Evolutionary conservation across 129 eudicot species (phyloP).

Genomic region (Daucus carota): DNA sequence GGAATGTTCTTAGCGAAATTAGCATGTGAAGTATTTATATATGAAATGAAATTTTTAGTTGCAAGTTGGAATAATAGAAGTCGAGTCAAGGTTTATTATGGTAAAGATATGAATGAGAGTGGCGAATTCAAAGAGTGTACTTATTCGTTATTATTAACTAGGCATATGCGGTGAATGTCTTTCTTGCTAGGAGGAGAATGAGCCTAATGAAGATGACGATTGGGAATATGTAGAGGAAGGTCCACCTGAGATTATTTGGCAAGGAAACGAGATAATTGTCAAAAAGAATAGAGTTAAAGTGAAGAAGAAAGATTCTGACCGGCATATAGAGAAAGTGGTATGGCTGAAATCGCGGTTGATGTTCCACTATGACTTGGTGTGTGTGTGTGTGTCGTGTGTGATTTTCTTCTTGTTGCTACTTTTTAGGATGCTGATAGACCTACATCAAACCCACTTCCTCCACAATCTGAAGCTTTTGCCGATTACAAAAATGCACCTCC

Average conservation of each 20-base stretch:
- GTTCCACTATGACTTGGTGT: not conserved
- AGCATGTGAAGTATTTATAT: not conserved
- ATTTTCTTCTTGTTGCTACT: not conserved
- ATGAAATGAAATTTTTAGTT: not conserved
- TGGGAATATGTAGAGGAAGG: slow-evolving; percentile 98
- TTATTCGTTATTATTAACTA: not conserved
- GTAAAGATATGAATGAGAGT: not conserved
- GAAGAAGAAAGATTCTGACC: slow-evolving; percentile 50
- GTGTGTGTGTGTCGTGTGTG: no score
- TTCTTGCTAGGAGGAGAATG: slow-evolving; percentile 28
- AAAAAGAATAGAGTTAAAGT: slow-evolving; percentile 85
- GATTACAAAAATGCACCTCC: slow-evolving; percentile 43
- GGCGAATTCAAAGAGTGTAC: not conserved
- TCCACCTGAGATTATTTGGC: slow-evolving; percentile 98
- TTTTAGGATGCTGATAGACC: slow-evolving; percentile 70
- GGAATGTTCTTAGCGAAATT: not conserved
- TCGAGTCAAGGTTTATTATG: no score
- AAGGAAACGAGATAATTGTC: slow-evolving; percentile 94
- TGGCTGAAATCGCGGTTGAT: not conserved
- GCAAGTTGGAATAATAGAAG: no score
- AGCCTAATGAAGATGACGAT: slow-evolving; percentile 51
- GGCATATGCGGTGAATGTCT: not conserved
- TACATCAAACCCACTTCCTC: slow-evolving; percentile 96
- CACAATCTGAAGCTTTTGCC: slow-evolving; percentile 81
- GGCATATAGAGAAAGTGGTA: slow-evolving; percentile 44